These are phyloP conservation scores for Euphorbia schlechtendalii DNA, from an alignment of 441 rosid genomes.

Conservation along the genomic window DNA sequence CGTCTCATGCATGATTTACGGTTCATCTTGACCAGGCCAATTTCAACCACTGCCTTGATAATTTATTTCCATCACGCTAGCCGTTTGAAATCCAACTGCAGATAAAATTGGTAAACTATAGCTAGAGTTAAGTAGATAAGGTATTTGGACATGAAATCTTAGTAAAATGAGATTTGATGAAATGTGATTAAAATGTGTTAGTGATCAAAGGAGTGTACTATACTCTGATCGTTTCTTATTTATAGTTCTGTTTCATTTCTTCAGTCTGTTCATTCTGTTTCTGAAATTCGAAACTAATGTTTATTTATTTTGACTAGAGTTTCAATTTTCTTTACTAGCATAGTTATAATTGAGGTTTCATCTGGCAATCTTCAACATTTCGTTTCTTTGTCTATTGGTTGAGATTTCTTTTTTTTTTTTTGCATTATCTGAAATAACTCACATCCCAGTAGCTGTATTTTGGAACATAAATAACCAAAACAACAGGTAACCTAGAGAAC, in stretches of 20 bases:
- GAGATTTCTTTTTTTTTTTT: neutral
- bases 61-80: neutral
- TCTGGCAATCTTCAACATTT: neutral
- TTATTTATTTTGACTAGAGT: neutral
- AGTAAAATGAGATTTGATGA: neutral
- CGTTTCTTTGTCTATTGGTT: neutral
- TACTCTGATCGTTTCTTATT: neutral
- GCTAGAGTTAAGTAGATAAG: neutral
- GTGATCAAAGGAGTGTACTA: neutral
- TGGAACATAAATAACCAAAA: neutral
- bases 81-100: neutral
- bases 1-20: neutral
- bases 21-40: neutral
- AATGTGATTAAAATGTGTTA: neutral
- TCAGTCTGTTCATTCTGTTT: neutral
- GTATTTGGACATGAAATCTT: neutral
- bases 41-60: neutral
- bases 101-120: neutral
- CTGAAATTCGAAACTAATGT: neutral
- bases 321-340: neutral
- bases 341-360: constrained; percentile 1
- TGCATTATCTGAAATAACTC: no score
- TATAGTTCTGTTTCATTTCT: neutral
- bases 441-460: neutral
- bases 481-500: constrained; percentile 29